These are phyloP conservation scores for Pyrus pyrifolia DNA, from an alignment of 306 rosid species.

Conservation along the genomic window DNA sequence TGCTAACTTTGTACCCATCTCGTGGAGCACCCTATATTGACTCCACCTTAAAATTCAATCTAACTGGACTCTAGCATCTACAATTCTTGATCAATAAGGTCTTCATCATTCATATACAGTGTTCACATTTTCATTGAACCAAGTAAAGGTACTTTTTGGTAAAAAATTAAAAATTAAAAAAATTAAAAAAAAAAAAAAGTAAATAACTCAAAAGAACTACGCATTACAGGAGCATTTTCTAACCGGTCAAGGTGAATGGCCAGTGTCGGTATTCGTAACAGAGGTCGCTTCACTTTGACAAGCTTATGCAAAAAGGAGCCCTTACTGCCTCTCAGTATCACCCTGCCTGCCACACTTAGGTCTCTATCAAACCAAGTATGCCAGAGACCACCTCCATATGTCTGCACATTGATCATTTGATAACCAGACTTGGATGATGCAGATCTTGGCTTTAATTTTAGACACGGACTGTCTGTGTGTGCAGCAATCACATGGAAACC, in stretches of 20 bases:
- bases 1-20: background rate
- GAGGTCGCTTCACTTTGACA: constrained; percentile 79
- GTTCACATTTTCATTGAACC: background rate
- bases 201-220: background rate
- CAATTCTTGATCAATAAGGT: background rate
- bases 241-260: constrained; percentile 99
- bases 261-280: constrained; percentile 81
- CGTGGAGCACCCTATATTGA: no score
- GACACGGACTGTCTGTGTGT: constrained; percentile 93
- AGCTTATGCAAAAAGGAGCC: constrained; percentile 66
- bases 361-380: constrained; percentile 98
- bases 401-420: constrained; percentile 80
- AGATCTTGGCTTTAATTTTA: constrained; percentile 82
- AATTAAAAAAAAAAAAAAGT: background rate
- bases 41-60: background rate
- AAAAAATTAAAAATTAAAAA: no score
- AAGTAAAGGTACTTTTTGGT: background rate
- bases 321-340: constrained; percentile 46
- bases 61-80: background rate
- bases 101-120: background rate
- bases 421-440: constrained; percentile 64
- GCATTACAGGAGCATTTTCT: constrained; percentile 14
- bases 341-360: constrained; percentile 92
- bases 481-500: constrained; percentile 94
- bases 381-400: constrained; percentile 94